These are phyloP conservation scores for Deuterostichococcus epilithicus DNA, from an alignment of 139 green algal species.

Conservation along the genomic window DNA sequence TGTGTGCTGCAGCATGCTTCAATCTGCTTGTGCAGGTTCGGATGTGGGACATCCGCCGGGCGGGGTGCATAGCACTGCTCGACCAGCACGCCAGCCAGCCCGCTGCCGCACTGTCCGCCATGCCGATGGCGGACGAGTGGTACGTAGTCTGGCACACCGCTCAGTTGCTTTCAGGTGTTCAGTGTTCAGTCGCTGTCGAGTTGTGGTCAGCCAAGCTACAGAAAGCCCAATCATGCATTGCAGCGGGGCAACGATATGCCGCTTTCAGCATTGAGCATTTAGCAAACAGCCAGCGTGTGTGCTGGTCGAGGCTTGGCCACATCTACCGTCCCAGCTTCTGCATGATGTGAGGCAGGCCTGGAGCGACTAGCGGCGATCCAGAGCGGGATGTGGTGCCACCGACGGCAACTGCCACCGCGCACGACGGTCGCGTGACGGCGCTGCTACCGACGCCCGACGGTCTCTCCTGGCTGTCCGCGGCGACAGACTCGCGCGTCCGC, in stretches of 20 bases:
- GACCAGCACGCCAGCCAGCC: conserved; percentile 53
- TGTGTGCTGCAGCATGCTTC: not conserved
- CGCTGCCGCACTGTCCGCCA: not conserved
- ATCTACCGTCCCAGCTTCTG: no score
- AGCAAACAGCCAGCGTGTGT: no score
- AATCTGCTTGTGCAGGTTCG: conserved; percentile 38
- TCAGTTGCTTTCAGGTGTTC: not conserved
- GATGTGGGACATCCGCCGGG: conserved; percentile 73
- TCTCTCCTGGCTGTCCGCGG: conserved; percentile 58
- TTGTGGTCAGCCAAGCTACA: no score
- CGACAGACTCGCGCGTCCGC: conserved; percentile 66
- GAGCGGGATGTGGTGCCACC: not conserved
- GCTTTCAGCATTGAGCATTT: no score
- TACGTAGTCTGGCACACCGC: not conserved
- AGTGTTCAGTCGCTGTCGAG: no score
- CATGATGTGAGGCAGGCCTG: conserved; percentile 5
- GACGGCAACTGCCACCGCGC: conserved; percentile 5
- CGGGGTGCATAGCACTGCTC: conserved; percentile 51
- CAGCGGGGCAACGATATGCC: no score
- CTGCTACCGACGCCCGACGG: conserved; percentile 62
- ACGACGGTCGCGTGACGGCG: conserved; percentile 42
- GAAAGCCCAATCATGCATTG: no score
- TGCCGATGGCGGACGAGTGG: not conserved
- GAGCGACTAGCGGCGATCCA: no score
- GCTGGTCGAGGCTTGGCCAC: no score